phyloP scores from a whole-genome alignment of 2,329 filamentous ascomycete species.

The Pleoardoris graminearum region DNA sequence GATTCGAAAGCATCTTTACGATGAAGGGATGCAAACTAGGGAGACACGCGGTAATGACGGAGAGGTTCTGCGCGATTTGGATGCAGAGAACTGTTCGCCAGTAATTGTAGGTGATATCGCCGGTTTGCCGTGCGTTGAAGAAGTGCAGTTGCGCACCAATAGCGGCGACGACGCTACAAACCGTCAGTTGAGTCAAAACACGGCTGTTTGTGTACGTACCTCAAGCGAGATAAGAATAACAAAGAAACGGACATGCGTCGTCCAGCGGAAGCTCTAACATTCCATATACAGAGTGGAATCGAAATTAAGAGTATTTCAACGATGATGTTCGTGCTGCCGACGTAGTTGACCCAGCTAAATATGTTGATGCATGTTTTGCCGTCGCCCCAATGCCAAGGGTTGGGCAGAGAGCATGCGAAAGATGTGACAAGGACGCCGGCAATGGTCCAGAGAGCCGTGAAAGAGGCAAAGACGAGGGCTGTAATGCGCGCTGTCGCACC shows the following conservation, averaged over 20 bases:
- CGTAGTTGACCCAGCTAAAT: slow-evolving; percentile 32
- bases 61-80: slow-evolving; percentile 35
- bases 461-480: slow-evolving; percentile 20
- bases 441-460: slow-evolving; percentile 30
- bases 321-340: slow-evolving; percentile 32
- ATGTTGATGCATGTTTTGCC: slow-evolving; percentile 25
- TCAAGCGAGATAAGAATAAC: slow-evolving; percentile 28
- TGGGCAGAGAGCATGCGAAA: slow-evolving; percentile 29
- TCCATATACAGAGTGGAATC: slow-evolving; percentile 36
- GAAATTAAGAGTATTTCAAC: slow-evolving; percentile 30
- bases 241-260: slow-evolving; percentile 29
- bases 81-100: slow-evolving; percentile 29
- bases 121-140: slow-evolving; percentile 21
- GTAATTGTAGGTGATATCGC: slow-evolving; percentile 19
- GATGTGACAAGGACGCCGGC: slow-evolving; percentile 29
- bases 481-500: slow-evolving; percentile 21
- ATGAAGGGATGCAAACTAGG: slow-evolving; percentile 32
- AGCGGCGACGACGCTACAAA: slow-evolving; percentile 26
- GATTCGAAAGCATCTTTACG: slow-evolving; percentile 22
- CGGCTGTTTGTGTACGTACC: slow-evolving; percentile 16
- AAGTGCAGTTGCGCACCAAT: slow-evolving; percentile 26
- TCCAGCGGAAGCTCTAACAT: slow-evolving; percentile 24
- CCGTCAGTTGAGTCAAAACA: background rate
- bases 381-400: slow-evolving; percentile 22
- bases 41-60: slow-evolving; percentile 34